Base-by-base conservation (phyloP, 352 stramenopile genomes). In the Pythium guiyangense region DNA sequence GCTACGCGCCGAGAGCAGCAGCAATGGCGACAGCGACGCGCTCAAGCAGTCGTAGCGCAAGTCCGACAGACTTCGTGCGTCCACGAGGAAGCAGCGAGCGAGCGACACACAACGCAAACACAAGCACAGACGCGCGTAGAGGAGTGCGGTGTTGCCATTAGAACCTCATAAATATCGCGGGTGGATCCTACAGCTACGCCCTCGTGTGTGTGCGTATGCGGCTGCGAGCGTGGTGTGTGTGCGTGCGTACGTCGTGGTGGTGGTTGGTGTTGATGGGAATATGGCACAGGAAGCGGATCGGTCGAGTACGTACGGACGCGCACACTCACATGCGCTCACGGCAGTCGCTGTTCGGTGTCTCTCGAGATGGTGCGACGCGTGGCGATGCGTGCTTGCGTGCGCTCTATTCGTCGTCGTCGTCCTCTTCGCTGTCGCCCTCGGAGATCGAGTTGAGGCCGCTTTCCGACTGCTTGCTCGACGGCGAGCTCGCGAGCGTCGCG, bases 381-480 rank as follows among this genome's bases (percentile, higher is more conserved):
- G n/a, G n/a, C n/a, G n/a, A n/a, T n/a, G n/a, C n/a, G n/a, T n/a
- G 26, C 18, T 27, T 6, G 29, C 3, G 39, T 5, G 6, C 9
- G 2, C 12, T 55, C 37, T 61, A 54, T 25, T 68, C 49, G 8
- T 64, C 44, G 51, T 59, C 60, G 25, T 76, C 60, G 22, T 84
- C 72, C 49, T 83, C 70, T 51, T 83, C 66, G 65, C 89, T 71
- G 27, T 71, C 64, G 57, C 87, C 81, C 57, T 92, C 79, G 39
- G 64, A 71, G 64, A 93, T 90, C 52, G 81, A n/a, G n/a, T n/a
- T n/a, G n/a, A n/a, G n/a, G n/a, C n/a, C n/a, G n/a, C n/a, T n/a
- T n/a, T n/a, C n/a, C n/a, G n/a, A n/a, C n/a, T n/a, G n/a, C n/a
- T n/a, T n/a, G n/a, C n/a, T n/a, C n/a, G n/a, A n/a, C n/a, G n/a